A percentile compares a stretch with the other conserved stretches of the same genome.
Conservation (phyloP, 2,329 filamentous ascomycete genomes). For the Neocatenulostroma microsporum region DNA sequence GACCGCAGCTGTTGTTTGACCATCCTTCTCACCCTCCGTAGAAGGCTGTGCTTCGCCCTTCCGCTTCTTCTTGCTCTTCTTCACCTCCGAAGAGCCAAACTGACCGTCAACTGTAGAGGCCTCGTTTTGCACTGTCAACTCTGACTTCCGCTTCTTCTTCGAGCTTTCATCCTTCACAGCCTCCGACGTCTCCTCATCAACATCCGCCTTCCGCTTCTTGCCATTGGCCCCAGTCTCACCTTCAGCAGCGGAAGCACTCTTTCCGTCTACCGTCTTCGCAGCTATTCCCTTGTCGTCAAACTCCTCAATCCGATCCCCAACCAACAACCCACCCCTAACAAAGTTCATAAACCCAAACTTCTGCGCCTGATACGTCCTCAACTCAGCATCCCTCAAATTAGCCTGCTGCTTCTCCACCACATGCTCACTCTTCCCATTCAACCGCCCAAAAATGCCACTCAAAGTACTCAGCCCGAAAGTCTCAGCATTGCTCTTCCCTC, state of each 20-base stretch:
- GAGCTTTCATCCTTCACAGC: constrained; percentile 9
- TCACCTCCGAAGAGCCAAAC: constrained; percentile 16
- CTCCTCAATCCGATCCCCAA: constrained; percentile 49
- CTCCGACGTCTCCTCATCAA: constrained; percentile 12
- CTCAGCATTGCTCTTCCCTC: constrained; percentile 54
- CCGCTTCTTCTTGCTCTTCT: constrained; percentile 27
- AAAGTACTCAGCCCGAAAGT: constrained; percentile 82
- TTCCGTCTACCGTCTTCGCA: constrained; percentile 27
- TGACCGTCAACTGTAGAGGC: too few relatives aligned
- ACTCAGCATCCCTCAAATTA: constrained; percentile 60
- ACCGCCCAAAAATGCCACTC: constrained; percentile 72
- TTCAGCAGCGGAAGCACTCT: constrained; percentile 36
- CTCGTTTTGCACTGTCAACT: too few relatives aligned
- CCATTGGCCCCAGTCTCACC: constrained; percentile 31
- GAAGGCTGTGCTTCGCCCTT: too few relatives aligned
- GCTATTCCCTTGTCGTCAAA: constrained; percentile 7
- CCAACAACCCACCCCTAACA: constrained; percentile 70
- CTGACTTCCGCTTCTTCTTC: constrained; percentile 29
- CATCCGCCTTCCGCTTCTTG: constrained; percentile 37
- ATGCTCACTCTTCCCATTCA: constrained; percentile 81
- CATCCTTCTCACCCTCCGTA: constrained; percentile 22
- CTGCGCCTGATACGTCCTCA: constrained; percentile 63
- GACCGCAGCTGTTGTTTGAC: constrained; percentile 4
- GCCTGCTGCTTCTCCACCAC: constrained; percentile 63
- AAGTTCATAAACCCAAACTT: constrained; percentile 79